Conservation (phyloP, 202 grass and related monocot genomes). For the Elaeis oleifera region DNA sequence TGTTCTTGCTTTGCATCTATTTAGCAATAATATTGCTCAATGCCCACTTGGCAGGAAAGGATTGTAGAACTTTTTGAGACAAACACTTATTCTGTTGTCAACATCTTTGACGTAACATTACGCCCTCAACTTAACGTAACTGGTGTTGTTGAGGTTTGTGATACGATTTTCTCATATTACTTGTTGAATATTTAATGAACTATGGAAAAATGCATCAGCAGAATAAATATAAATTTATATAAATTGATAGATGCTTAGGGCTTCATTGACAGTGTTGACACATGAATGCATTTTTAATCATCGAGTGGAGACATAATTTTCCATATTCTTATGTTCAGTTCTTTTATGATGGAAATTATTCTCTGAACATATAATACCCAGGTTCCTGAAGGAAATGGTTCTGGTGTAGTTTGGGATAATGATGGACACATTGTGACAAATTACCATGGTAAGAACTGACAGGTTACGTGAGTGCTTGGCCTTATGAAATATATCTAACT, state of each 20-base stretch:
- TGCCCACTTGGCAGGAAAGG: conserved; percentile 40
- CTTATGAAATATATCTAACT: conserved; percentile 8
- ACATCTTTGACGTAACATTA: conserved; percentile 93
- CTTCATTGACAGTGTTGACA: no score
- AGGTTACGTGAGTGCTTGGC: no score
- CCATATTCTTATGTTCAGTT: neutral
- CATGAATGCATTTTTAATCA: no score
- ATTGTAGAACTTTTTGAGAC: conserved; percentile 79
- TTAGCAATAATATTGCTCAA: neutral
- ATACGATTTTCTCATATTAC: neutral
- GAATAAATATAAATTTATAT: no score
- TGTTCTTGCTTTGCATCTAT: conserved; percentile 7
- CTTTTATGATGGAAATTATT: conserved; percentile 23
- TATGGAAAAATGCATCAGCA: no score
- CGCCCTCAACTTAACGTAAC: conserved; percentile 85
- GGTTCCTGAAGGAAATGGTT: conserved; percentile 98
- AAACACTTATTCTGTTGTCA: conserved; percentile 97
- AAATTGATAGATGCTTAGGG: no score
- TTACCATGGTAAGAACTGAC: conserved; percentile 71
- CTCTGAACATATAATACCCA: conserved; percentile 34
- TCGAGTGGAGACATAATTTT: no score
- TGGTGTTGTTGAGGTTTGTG: conserved; percentile 80
- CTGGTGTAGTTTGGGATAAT: conserved; percentile 93
- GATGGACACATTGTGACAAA: conserved; percentile 91
- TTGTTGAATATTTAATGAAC: no score